Evolutionary conservation across 208 protist species (phyloP).

Genomic region (Leishmania tropica): DNA sequence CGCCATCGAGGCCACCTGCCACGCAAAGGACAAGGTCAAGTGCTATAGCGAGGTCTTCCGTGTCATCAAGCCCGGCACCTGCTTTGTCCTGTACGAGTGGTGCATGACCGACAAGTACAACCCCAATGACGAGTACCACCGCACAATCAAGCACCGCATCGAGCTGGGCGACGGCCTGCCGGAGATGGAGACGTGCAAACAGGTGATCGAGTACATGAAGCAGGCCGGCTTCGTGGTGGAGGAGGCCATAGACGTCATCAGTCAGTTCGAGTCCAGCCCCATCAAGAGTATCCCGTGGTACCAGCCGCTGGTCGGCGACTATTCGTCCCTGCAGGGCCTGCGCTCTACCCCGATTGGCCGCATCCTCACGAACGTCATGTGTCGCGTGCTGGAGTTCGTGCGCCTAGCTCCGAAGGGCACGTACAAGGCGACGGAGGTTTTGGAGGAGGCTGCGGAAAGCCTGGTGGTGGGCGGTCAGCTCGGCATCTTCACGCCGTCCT

Average conservation of each 20-base stretch:
- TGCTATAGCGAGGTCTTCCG: conserved; percentile 95
- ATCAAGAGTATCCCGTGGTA: conserved; percentile 93
- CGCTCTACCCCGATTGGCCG: conserved; percentile 86
- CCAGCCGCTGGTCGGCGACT: conserved; percentile 73
- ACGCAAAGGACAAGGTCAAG: conserved; percentile 93
- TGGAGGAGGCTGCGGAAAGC: conserved; percentile 87
- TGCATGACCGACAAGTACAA: conserved; percentile 96
- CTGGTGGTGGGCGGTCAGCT: conserved; percentile 88
- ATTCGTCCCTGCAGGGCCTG: conserved; percentile 73
- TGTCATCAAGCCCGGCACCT: conserved; percentile 93
- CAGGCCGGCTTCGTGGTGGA: conserved; percentile 93
- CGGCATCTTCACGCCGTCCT: conserved; percentile 94
- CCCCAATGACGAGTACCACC: conserved; percentile 86
- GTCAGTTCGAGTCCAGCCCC: conserved; percentile 63
- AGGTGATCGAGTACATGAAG: conserved; percentile 85
- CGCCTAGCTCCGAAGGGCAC: conserved; percentile 79
- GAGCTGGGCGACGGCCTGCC: conserved; percentile 96
- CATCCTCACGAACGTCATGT: conserved; percentile 77
- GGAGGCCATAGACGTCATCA: conserved; percentile 67
- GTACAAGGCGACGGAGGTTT: conserved; percentile 84
- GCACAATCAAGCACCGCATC: conserved; percentile 91
- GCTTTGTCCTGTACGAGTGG: conserved; percentile 96
- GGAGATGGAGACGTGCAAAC: conserved; percentile 78
- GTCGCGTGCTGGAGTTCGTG: conserved; percentile 75
- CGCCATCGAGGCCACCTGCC: conserved; percentile 97